Evolutionary conservation across 495 filamentous ascomycete genomes (phyloP).

Genomic region (Podospora conica): DNA sequence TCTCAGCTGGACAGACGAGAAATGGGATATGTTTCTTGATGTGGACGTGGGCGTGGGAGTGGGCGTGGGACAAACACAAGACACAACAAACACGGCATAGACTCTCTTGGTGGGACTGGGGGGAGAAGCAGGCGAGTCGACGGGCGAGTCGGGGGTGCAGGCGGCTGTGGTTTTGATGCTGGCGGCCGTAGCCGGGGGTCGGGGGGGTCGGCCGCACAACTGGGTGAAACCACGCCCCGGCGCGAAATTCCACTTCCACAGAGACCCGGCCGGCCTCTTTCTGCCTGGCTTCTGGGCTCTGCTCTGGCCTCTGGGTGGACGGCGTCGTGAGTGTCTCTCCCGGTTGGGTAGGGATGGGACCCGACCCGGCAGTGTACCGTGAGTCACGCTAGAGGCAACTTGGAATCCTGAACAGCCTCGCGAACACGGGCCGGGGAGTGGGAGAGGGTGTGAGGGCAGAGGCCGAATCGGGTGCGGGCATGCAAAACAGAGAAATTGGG

Average conservation of each 20-base stretch:
- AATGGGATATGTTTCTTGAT: conserved; percentile 15
- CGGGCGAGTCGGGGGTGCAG: conserved; percentile 24
- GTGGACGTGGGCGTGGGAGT: conserved; percentile 21
- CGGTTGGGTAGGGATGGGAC: background rate
- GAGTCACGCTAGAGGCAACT: conserved; percentile 25
- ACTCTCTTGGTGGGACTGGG: conserved; percentile 14
- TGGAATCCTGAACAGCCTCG: conserved; percentile 20
- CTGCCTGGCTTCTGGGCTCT: too few species aligned
- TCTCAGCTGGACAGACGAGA: conserved; percentile 23
- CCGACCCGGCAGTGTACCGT: conserved; percentile 3
- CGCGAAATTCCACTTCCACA: conserved; percentile 6
- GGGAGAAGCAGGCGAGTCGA: conserved; percentile 3
- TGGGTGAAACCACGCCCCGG: background rate
- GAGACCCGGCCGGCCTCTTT: background rate
- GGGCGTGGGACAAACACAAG: conserved; percentile 15
- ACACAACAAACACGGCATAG: conserved; percentile 6
- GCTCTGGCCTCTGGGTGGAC: background rate
- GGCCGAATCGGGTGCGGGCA: conserved; percentile 16
- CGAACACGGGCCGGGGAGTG: background rate
- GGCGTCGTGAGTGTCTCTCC: background rate
- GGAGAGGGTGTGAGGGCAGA: background rate
- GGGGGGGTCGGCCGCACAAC: background rate
- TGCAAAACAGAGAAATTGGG: conserved; percentile 10
- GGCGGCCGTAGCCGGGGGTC: background rate
- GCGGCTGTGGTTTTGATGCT: conserved; percentile 18